Conservation (phyloP, 108 stramenopile species). For the Stephanodiscus triporus region DNA sequence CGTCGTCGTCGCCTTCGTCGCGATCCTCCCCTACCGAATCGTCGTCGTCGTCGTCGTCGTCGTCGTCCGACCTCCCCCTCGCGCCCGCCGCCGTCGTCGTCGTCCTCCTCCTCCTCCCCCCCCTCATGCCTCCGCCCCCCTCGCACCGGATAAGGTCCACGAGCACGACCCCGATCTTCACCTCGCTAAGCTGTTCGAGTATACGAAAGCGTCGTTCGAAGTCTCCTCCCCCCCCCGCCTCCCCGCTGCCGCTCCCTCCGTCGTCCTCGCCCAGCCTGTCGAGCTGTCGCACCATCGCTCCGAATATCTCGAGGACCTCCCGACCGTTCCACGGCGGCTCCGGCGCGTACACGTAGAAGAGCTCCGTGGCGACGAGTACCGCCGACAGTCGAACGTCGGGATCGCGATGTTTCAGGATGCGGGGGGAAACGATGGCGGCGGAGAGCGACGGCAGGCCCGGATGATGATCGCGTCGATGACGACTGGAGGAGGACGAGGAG, state of each 20-base stretch:
- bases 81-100: background rate
- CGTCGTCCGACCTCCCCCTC: background rate
- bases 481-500: background rate
- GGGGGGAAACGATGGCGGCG: constrained; percentile 35
- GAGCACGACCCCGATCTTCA: constrained; percentile 81
- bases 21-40: too few species aligned
- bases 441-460: constrained; percentile 70
- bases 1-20: constrained; percentile 7
- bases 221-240: constrained; percentile 27
- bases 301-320: constrained; percentile 70
- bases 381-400: constrained; percentile 74
- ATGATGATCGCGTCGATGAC: background rate
- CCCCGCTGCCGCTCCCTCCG: too few species aligned
- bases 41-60: background rate
- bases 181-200: constrained; percentile 71
- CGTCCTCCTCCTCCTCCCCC: constrained; percentile 6
- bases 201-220: constrained; percentile 65
- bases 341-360: constrained; percentile 85
- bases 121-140: background rate
- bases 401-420: constrained; percentile 62
- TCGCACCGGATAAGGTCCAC: constrained; percentile 66
- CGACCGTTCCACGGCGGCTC: constrained; percentile 74
- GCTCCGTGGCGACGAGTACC: constrained; percentile 68
- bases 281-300: constrained; percentile 73
- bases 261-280: background rate